Base-by-base conservation (phyloP, 106 monocot species). In the Phalaenopsis aphrodite region DNA sequence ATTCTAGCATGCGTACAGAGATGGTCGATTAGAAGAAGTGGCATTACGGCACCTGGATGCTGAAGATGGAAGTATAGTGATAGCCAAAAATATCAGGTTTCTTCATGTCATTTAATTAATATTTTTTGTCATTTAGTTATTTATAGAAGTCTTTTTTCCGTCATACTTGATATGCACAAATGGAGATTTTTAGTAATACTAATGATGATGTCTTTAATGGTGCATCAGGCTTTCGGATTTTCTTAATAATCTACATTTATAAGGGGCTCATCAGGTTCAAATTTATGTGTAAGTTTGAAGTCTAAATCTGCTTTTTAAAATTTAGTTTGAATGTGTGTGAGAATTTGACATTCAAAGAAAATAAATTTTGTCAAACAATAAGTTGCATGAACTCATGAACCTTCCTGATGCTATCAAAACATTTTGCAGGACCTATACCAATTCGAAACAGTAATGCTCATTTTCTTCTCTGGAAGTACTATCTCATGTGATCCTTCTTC, bases 1-100 rank as follows among this genome's bases (percentile, higher is more conserved):
- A 7, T 87, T 85, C 61, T 90, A 98, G 98, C 98, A 98, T 93
- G 98, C 92, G 11, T 98, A 91, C 55, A 87, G 92, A 75, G 98
- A 98, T 87, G 98, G 98, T 58, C 87, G 87, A 45, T 55, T 98
- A 78, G 98, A 98, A 86, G 89, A 98, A 87, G 94, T 94, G 57
- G 86, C 86, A 39, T 75, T 98, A 47, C 86, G 94, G 16, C 98
- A 98, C 85, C 92, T 98, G 81, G 87, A 87, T 85, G 82, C 94
- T 76, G 94, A 94, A 81, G 98, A 98, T 80, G 98, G 94, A 64
- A 89, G 83, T 30, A 91, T 91, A 77, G 86, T 98, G 82, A 98
- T 98, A 80, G 94, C 91, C 12, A 98, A 92, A 77, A 85, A 94
- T 81, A 88, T 92, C 55, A 94, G 98, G 98, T 98, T 77, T 68